Conservation (phyloP, 73 alveolate species). For the Tetrahymena borealis region DNA sequence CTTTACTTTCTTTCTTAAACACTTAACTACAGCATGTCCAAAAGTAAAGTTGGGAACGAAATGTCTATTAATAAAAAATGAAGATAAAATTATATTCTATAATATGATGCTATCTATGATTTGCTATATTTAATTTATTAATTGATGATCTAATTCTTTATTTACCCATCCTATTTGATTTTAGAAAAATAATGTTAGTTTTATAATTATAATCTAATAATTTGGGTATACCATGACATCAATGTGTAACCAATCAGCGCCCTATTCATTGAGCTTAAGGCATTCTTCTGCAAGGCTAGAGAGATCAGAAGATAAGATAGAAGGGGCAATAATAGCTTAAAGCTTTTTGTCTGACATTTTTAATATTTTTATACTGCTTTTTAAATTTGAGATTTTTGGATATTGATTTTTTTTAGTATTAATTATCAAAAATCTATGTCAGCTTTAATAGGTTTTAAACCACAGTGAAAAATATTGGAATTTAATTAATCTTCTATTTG, state of each 20-base stretch:
- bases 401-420: no score
- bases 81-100: not conserved
- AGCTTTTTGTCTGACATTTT: not conserved
- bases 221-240: slow-evolving; percentile 42
- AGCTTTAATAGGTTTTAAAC: no score
- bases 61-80: slow-evolving; percentile 1
- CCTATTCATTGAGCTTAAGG: slow-evolving; percentile 10
- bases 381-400: no score
- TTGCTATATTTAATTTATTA: not conserved
- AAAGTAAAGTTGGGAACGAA: slow-evolving; percentile 47
- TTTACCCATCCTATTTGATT: not conserved
- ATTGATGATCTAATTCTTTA: not conserved
- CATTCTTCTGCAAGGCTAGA: slow-evolving; percentile 43
- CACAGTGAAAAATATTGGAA: no score
- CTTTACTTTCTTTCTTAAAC: slow-evolving; percentile 18
- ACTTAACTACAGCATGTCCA: slow-evolving; percentile 47
- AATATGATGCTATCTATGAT: not conserved
- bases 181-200: not conserved
- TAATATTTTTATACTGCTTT: not conserved
- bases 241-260: slow-evolving; percentile 58
- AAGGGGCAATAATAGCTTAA: slow-evolving; percentile 43
- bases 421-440: no score
- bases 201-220: no score
- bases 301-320: slow-evolving; percentile 45
- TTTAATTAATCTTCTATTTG: no score